Conservation (phyloP, 768 basidiomycete species). For the Fibroporia radiculosa region DNA sequence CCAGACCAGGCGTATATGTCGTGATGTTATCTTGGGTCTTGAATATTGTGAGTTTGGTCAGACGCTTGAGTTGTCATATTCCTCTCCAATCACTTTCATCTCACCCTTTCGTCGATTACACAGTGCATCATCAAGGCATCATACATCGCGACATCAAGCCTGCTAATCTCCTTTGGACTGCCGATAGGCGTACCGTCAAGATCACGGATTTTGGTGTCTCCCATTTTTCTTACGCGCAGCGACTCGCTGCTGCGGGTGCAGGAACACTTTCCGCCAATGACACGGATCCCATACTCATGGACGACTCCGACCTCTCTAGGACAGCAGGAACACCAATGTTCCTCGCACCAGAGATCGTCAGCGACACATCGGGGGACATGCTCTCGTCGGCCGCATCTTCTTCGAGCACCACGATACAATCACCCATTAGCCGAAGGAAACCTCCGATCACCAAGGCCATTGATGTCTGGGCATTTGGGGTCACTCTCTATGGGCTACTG, state of each 20-base stretch:
- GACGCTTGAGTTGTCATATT: background rate
- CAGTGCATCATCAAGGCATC: slow-evolving; percentile 96
- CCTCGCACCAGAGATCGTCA: slow-evolving; percentile 91
- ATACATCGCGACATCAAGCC: slow-evolving; percentile 99
- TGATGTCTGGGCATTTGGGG: slow-evolving; percentile 96
- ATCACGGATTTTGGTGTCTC: slow-evolving; percentile 98
- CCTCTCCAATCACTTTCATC: slow-evolving; percentile 2
- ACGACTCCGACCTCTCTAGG: slow-evolving; percentile 82
- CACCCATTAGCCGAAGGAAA: slow-evolving; percentile 23
- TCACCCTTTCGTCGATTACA: background rate
- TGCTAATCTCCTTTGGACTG: slow-evolving; percentile 89
- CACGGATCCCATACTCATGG: slow-evolving; percentile 60
- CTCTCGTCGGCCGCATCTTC: slow-evolving; percentile 24
- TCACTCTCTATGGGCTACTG: slow-evolving; percentile 90
- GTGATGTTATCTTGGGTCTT: slow-evolving; percentile 89
- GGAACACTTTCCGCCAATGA: slow-evolving; percentile 21
- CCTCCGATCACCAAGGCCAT: slow-evolving; percentile 84
- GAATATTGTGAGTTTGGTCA: slow-evolving; percentile 73
- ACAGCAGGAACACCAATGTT: slow-evolving; percentile 95
- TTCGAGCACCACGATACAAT: slow-evolving; percentile 18
- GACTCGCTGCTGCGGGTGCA: slow-evolving; percentile 56
- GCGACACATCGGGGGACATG: slow-evolving; percentile 39
- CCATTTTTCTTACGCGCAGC: slow-evolving; percentile 87
- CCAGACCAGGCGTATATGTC: slow-evolving; percentile 80
- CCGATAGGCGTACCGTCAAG: slow-evolving; percentile 83